These are phyloP conservation scores for Simmondsia chinensis DNA, from an alignment of 148 eudicot species.

Conservation along the genomic window DNA sequence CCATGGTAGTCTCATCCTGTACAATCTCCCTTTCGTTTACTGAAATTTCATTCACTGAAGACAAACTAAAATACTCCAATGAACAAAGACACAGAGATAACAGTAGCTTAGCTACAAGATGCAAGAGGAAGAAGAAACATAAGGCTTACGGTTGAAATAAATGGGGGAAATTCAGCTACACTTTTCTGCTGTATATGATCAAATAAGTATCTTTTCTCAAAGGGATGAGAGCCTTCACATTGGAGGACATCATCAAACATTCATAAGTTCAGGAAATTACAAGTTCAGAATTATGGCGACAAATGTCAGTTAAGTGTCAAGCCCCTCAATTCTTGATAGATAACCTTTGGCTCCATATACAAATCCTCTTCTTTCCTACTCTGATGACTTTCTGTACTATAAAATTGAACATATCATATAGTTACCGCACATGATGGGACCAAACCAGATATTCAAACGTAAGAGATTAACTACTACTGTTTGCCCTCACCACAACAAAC, in stretches of 20 bases:
- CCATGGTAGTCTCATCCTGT: slow-evolving; percentile 94
- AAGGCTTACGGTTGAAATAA: slow-evolving; percentile 59
- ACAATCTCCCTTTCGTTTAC: slow-evolving; percentile 3
- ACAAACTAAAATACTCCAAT: background rate
- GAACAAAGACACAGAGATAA: background rate
- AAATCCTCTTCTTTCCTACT: no score
- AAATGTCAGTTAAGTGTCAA: no score
- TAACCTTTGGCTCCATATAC: no score
- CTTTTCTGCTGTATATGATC: slow-evolving; percentile 83
- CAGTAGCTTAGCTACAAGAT: background rate
- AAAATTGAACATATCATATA: no score
- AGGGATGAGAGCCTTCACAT: slow-evolving; percentile 46
- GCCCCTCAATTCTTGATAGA: no score
- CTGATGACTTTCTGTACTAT: no score
- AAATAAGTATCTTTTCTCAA: slow-evolving; percentile 80
- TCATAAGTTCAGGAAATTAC: background rate
- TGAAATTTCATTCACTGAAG: background rate
- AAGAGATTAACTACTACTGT: no score
- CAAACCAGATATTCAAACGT: no score
- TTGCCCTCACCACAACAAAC: no score
- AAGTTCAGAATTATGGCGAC: no score
- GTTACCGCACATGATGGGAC: no score
- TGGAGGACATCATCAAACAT: background rate
- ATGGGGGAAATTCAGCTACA: slow-evolving; percentile 81
- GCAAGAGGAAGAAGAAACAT: background rate